Percentiles rank a stretch among this genome's conserved stretches.
phyloP scores from a whole-genome alignment of 495 filamentous ascomycete species.

The Aspergillus cavernicola region DNA sequence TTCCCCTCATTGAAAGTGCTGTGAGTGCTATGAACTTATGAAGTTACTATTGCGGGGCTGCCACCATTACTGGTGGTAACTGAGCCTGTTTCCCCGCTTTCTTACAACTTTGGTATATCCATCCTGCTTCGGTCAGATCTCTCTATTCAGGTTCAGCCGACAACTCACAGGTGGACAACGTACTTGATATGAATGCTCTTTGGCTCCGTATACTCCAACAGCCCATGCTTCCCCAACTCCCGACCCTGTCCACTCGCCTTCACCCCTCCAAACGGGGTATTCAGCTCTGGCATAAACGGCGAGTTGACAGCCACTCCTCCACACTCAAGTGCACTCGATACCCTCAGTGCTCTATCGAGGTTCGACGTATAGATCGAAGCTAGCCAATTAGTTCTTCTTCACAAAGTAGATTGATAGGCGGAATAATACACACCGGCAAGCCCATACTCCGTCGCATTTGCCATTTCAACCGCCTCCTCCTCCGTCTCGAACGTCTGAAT shows the following conservation, averaged over 20 bases:
- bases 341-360: slow-evolving; percentile 39
- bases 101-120: too few relatives aligned
- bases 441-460: slow-evolving; percentile 33
- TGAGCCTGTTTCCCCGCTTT: too few relatives aligned
- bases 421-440: slow-evolving; percentile 34
- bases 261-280: slow-evolving; percentile 4
- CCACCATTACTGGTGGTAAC: too few relatives aligned
- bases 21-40: too few relatives aligned
- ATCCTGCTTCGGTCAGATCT: neutral
- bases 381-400: neutral
- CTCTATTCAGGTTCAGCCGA: too few relatives aligned
- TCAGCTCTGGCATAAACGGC: slow-evolving; percentile 6
- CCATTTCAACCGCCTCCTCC: slow-evolving; percentile 30
- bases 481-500: slow-evolving; percentile 36
- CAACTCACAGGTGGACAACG: neutral
- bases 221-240: slow-evolving; percentile 5
- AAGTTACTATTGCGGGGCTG: too few relatives aligned
- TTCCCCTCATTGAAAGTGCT: too few relatives aligned
- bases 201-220: slow-evolving; percentile 7
- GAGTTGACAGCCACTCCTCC: slow-evolving; percentile 47
- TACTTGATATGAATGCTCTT: slow-evolving; percentile 10
- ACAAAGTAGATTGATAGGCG: neutral
- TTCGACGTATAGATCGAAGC: slow-evolving; percentile 30
- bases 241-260: slow-evolving; percentile 8
- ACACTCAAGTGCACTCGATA: slow-evolving; percentile 40